A percentile compares a stretch with the other conserved stretches of the same genome.
Conservation (phyloP, 371 early-diverging fungal genomes). For the Rhizopus delemar region DNA sequence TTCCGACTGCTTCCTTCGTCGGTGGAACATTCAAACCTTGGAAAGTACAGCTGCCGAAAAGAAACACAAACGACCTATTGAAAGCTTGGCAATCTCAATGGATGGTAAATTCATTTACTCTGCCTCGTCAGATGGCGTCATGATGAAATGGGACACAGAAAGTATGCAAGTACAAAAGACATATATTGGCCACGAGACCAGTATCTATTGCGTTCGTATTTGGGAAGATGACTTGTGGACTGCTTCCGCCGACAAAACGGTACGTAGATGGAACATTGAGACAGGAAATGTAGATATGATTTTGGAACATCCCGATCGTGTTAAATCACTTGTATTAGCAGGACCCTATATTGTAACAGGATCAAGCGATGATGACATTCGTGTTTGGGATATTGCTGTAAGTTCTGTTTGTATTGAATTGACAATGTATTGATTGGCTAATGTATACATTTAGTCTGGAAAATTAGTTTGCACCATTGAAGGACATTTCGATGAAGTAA, state of each 20-base stretch:
- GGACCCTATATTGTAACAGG: constrained; percentile 76
- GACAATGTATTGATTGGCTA: not conserved
- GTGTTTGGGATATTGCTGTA: constrained; percentile 83
- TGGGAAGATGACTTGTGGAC: constrained; percentile 70
- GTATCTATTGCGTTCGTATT: constrained; percentile 60
- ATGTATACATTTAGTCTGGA: constrained; percentile 56
- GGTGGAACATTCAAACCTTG: constrained; percentile 63
- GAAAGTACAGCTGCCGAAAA: constrained; percentile 48
- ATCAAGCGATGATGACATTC: constrained; percentile 77
- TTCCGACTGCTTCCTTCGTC: constrained; percentile 67
- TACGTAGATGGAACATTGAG: constrained; percentile 58
- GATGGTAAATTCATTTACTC: constrained; percentile 61
- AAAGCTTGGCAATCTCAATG: constrained; percentile 53
- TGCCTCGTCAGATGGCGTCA: constrained; percentile 67
- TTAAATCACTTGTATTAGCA: constrained; percentile 64
- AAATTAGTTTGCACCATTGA: constrained; percentile 64
- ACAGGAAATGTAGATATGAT: constrained; percentile 64
- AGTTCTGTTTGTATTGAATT: constrained; percentile 15
- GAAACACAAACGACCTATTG: constrained; percentile 67
- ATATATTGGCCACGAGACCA: constrained; percentile 72
- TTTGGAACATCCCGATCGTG: constrained; percentile 80
- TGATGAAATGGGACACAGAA: constrained; percentile 67
- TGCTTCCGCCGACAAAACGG: constrained; percentile 80
- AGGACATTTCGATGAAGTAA: constrained; percentile 84
- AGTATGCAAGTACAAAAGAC: constrained; percentile 39